Conservation (phyloP, 1,139 yeast species). For the Entelexis paramagnoliae region DNA sequence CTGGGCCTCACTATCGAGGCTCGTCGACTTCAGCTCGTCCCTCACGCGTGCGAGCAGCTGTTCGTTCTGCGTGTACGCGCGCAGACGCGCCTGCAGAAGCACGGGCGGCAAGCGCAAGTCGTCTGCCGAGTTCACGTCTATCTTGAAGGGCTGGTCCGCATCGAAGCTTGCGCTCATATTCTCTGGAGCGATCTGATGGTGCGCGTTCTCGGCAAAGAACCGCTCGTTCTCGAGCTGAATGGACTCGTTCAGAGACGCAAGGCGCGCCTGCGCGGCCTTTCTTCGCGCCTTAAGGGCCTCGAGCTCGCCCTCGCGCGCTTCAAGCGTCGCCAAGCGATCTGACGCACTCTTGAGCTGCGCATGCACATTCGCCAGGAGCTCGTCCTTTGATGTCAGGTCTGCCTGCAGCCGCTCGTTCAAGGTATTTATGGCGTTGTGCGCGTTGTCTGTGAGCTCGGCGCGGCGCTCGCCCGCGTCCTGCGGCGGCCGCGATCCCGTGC, state of each 20-base stretch:
- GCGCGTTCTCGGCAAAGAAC: constrained; percentile 35
- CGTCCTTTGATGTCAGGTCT: constrained; percentile 41
- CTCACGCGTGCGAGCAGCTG: constrained; percentile 43
- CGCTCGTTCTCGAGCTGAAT: constrained; percentile 46
- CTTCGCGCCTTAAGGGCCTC: constrained; percentile 36
- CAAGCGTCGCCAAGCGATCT: constrained; percentile 36
- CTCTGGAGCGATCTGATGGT: constrained; percentile 6
- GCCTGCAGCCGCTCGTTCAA: constrained; percentile 41
- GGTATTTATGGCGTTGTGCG: constrained; percentile 36
- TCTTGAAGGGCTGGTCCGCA: constrained; percentile 78
- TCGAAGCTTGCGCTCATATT: constrained; percentile 40
- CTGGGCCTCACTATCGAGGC: constrained; percentile 63
- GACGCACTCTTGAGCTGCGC: constrained; percentile 43
- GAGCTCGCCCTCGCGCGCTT: constrained; percentile 38
- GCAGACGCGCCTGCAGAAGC: constrained; percentile 62
- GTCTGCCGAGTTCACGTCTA: constrained; percentile 25
- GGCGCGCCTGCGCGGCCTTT: constrained; percentile 42
- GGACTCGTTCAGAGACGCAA: constrained; percentile 45
- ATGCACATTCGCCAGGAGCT: constrained; percentile 40
- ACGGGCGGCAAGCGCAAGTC: constrained; percentile 21
- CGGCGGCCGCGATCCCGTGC: constrained; percentile 16
- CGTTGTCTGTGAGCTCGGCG: constrained; percentile 37
- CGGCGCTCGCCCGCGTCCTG: constrained; percentile 30
- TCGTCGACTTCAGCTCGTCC: constrained; percentile 40
- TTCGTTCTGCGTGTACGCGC: constrained; percentile 66